Base-by-base conservation (phyloP, 257 asterid species). In the Ophiorrhiza pumila region DNA sequence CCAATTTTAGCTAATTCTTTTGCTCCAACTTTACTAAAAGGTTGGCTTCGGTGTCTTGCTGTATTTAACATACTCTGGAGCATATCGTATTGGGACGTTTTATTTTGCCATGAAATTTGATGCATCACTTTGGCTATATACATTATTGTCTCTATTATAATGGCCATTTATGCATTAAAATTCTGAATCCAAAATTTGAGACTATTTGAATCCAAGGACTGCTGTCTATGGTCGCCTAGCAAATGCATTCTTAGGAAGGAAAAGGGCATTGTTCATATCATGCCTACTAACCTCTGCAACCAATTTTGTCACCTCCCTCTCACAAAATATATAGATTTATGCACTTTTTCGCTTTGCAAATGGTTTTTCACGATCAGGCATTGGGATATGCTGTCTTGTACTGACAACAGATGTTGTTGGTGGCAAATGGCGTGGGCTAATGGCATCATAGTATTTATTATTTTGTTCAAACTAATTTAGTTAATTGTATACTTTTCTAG, bases 351-450 rank as follows among this genome's bases (percentile, higher is more conserved):
- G 90, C 31, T 88, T 88, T 17, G 68, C 83, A 37, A 88, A 81
- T 13, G 91, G 91, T 13, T 80, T 88, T 64, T 84, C 89, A 2
- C 71, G 91, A 39, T 85, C 93, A 22, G 93, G 93, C n/a, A 84
- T 88, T 29, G 90, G 89, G 34, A 80, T 83, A 65, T 82, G 89
- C 76, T 79, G 90, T 78, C 87, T 83, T 14, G 89, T 79, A 37
- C 86, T 88, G 22, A 74, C 89, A 4, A 83, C 89, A 20, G 90
- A 84, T 34, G 87, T 86, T n/a, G 85, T 88, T 39, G 89, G 91
- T 43, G 76, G 85, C 31, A 81, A 84, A 74, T 85, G 86, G 87
- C 87, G 85, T 0, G 85, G 89, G n/a, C n/a, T n/a, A n/a, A n/a
- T n/a, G n/a, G n/a, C n/a, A n/a, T n/a, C n/a, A n/a, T n/a, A n/a